Base-by-base conservation (phyloP, 2,329 filamentous ascomycete genomes). In the Kalmusia sp. region DNA sequence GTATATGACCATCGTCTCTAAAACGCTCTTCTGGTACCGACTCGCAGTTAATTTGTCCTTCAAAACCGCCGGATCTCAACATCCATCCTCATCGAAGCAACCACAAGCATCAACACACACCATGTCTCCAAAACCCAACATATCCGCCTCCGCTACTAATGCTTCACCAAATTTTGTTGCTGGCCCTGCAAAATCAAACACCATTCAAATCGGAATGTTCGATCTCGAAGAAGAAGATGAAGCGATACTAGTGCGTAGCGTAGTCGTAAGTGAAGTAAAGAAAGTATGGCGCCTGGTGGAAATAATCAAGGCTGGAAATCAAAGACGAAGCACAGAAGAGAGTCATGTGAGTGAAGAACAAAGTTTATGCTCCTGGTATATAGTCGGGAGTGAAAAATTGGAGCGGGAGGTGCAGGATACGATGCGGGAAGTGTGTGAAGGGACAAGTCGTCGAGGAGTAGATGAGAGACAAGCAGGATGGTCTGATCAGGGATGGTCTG, bases 221-320 rank as follows among this genome's bases (percentile, higher is more conserved):
- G 15, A 51, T 19, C 5, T 51, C 4, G 40, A 39, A 9, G 40
- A 45, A n/a, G 40, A 51, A 27, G 49, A 51, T n/a, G 33, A 47
- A 25, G 22, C 22, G 8, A n/a, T 37, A 2, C 11, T 47, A 3
- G 15, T 47, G 22, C 44, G 44, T 2, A 47, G 24, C 22, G 28
- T 47, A 14, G 17, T 47, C 17, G 5, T 30, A 24, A 19, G 22
- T 2, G 44, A 47, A 47, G 33, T 47, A 4, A 47, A 35, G 6
- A 47, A 47, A 24, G 33, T 15, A 11, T 17, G 15, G 9, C 41
- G 17, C 24, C 17, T 45, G 8, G 41, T 45, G 6, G 19, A 25
- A 6, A 12, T 34, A 6, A 45, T 45, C 28, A 45, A 15, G 24
- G 34, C 12, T 15, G 12, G 19, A n/a, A 17, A 12, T 34, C 15